Base-by-base conservation (phyloP, 139 green algal genomes). In the Volvox reticuliferus region DNA sequence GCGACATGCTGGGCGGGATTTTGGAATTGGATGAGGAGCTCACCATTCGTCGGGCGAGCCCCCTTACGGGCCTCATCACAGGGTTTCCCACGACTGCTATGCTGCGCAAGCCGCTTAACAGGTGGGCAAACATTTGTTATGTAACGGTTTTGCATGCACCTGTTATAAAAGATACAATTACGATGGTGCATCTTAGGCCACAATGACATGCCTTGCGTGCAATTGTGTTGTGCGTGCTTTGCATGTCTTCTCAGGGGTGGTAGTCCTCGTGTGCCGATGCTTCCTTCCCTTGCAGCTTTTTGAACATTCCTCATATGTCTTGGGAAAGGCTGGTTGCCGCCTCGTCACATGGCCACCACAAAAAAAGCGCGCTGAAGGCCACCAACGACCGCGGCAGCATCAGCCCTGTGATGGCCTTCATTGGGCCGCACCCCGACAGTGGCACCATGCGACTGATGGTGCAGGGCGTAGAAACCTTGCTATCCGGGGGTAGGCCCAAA, bases 361-460 rank as follows among this genome's bases (percentile, higher is more conserved):
- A 86, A 65, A 87, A 67, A 35, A 76, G 88, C 65, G 88, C 88
- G 36, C 77, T 91, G 35, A 91, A 91, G 88, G 67, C 50, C 35
- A 73, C 28, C 44, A 44, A 28, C 50, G 50, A 73, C 30, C 71
- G 65, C n/a, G 80, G 79, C 80, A 21, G 22, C 61, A 69, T 91
- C 62, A 80, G 61, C 76, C 76, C 87, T 18, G 35, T 71, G 19
- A 71, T 88, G 61, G 79, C 86, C 2, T 93, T 93, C 78, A 65
- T 84, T 1, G 91, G 86, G 0, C 67, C 71, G 28, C 91, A 93
- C 68, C 86, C 91, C 12, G 86, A 91, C 68, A 86, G 26, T 1
- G 91, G 91, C 69, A 93, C 77, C 79, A 91, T 92, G 88, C 88
- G 88, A 28, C 68, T 92, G 16, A 69, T 92, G 14, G 33, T 88